Evolutionary conservation across 257 asterid species (phyloP).

Genomic region (Craterostigma plantagineum): DNA sequence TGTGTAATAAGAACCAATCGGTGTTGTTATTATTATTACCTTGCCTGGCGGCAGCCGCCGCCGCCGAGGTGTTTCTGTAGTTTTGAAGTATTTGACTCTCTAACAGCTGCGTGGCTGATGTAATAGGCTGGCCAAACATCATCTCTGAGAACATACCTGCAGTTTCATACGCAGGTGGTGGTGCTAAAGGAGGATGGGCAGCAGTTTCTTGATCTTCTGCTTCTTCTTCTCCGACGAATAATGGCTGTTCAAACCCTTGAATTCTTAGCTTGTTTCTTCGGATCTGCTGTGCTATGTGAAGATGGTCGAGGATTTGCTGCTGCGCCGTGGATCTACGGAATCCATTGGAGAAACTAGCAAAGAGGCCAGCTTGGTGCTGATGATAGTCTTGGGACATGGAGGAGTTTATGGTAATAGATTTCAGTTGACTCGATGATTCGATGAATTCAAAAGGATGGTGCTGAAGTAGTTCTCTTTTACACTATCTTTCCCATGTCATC

Average conservation of each 20-base stretch:
- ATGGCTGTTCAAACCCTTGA: too few relatives aligned
- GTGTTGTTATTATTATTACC: too few relatives aligned
- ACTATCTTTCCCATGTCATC: conserved; percentile 49
- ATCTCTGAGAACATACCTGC: conserved; percentile 50
- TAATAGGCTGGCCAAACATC: conserved; percentile 61
- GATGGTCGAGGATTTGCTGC: conserved; percentile 33
- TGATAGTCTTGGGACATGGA: conserved; percentile 96
- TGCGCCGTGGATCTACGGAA: conserved; percentile 74
- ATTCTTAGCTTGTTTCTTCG: conserved; percentile 65
- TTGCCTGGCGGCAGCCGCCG: too few relatives aligned
- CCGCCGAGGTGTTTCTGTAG: too few relatives aligned
- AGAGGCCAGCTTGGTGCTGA: conserved; percentile 59
- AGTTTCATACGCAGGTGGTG: too few relatives aligned
- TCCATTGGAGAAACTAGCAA: conserved; percentile 75
- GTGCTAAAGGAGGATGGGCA: too few relatives aligned
- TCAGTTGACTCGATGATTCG: too few relatives aligned
- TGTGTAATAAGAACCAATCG: too few relatives aligned
- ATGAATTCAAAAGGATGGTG: too few relatives aligned
- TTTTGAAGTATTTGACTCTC: conserved; percentile 39
- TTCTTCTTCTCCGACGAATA: conserved; percentile 41
- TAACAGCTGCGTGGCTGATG: conserved; percentile 27
- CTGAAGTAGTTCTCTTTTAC: conserved; percentile 14
- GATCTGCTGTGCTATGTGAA: conserved; percentile 73
- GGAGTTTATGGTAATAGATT: too few relatives aligned
- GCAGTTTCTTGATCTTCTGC: conserved; percentile 38